phyloP scores from a whole-genome alignment of 768 basidiomycete genomes.

The Neoboletus magnificus region DNA sequence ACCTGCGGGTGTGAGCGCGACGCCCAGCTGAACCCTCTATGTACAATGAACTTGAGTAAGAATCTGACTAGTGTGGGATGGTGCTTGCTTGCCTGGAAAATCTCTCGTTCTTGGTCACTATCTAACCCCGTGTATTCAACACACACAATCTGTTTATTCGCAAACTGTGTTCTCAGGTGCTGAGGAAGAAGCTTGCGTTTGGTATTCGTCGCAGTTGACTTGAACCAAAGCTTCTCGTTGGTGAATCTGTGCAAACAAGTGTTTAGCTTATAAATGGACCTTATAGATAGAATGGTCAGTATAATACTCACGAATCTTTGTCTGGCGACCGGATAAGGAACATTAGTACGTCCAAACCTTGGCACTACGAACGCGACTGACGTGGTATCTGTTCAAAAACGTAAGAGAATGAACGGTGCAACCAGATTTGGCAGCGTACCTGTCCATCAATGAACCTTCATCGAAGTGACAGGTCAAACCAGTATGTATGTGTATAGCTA shows the following conservation, averaged over 20 bases:
- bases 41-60: background rate
- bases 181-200: constrained; percentile 34
- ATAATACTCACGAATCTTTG: constrained; percentile 37
- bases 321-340: constrained; percentile 23
- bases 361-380: constrained; percentile 24
- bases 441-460: constrained; percentile 53
- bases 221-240: constrained; percentile 39
- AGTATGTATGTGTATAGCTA: background rate
- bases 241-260: constrained; percentile 22
- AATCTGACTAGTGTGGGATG: background rate
- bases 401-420: background rate
- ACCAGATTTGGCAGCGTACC: constrained; percentile 36
- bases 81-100: constrained; percentile 48
- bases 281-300: background rate
- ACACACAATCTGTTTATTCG: constrained; percentile 47
- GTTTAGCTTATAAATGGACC: background rate
- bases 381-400: constrained; percentile 39
- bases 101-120: constrained; percentile 58
- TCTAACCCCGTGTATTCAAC: constrained; percentile 51
- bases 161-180: constrained; percentile 36
- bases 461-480: background rate
- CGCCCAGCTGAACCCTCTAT: constrained; percentile 51
- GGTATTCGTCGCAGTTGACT: constrained; percentile 17
- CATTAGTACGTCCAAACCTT: constrained; percentile 5
- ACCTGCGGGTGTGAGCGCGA: constrained; percentile 50